A percentile compares a stretch with the other conserved stretches of the same genome.
phyloP scores from a whole-genome alignment of 495 filamentous ascomycete genomes.

The Trichocladium uniseriatum region DNA sequence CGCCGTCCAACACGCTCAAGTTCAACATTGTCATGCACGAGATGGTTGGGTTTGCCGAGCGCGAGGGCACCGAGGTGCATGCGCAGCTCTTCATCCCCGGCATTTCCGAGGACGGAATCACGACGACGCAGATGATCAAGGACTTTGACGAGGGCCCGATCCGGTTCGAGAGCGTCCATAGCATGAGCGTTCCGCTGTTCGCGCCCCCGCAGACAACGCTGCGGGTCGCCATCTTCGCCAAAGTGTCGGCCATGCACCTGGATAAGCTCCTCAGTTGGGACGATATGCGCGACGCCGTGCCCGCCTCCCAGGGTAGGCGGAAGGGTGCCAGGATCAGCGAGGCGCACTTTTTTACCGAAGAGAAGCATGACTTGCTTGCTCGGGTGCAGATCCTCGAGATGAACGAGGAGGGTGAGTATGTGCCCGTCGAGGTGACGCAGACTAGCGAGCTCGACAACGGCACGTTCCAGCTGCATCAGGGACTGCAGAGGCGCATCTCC shows the following conservation, averaged over 20 bases:
- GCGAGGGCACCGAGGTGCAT: constrained; percentile 92
- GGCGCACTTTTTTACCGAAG: constrained; percentile 83
- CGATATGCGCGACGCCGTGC: constrained; percentile 77
- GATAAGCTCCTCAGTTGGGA: constrained; percentile 99
- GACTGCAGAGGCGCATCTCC: constrained; percentile 79
- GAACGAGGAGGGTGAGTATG: constrained; percentile 80
- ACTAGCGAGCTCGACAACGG: constrained; percentile 71
- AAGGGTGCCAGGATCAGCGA: constrained; percentile 74
- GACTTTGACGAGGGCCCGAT: constrained; percentile 94
- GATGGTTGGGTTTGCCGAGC: constrained; percentile 89
- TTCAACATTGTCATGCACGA: constrained; percentile 99
- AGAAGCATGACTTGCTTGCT: constrained; percentile 87
- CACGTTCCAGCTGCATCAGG: constrained; percentile 90
- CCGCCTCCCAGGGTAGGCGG: constrained; percentile 43
- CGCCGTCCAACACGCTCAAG: constrained; percentile 85
- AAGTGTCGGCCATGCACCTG: constrained; percentile 85
- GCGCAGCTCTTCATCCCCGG: constrained; percentile 92
- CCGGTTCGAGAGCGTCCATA: constrained; percentile 94
- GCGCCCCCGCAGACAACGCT: constrained; percentile 66
- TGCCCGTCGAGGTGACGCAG: constrained; percentile 88
- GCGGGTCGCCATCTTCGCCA: constrained; percentile 88
- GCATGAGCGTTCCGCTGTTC: constrained; percentile 90
- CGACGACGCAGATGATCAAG: constrained; percentile 88
- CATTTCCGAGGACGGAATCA: constrained; percentile 82
- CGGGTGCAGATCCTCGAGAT: constrained; percentile 82